Percentiles rank a stretch among this genome's conserved stretches.
phyloP scores from a whole-genome alignment of 352 stramenopile species.

The Globisporangium cylindrosporum region DNA sequence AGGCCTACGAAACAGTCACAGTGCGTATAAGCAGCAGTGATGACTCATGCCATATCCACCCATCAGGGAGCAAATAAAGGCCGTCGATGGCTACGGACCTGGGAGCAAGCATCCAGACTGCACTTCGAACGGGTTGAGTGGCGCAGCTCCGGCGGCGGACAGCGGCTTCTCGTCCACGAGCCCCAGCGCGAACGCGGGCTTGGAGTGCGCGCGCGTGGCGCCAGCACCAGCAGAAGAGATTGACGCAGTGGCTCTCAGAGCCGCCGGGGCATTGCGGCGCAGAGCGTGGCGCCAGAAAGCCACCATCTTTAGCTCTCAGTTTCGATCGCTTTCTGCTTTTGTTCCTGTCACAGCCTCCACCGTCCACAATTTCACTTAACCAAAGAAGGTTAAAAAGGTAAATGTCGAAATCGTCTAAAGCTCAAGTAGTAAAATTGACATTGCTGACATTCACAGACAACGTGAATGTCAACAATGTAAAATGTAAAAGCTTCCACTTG shows the following conservation, averaged over 20 bases:
- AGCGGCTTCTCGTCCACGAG: slow-evolving; percentile 17
- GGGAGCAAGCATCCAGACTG: slow-evolving; percentile 46
- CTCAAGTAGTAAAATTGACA: too few relatives aligned
- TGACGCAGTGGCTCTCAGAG: background rate
- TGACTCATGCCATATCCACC: background rate
- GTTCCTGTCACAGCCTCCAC: background rate
- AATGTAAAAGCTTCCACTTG: too few relatives aligned
- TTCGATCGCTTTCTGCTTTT: background rate
- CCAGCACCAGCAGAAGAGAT: background rate
- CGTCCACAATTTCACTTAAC: too few relatives aligned
- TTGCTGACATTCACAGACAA: too few relatives aligned
- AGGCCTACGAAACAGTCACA: slow-evolving; percentile 27
- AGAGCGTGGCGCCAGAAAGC: background rate
- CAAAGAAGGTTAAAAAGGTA: too few relatives aligned
- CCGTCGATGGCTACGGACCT: slow-evolving; percentile 20
- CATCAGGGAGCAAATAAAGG: background rate
- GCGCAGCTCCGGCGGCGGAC: background rate
- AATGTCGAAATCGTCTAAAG: too few relatives aligned
- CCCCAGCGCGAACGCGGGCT: slow-evolving; percentile 31
- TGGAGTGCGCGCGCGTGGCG: slow-evolving; percentile 8
- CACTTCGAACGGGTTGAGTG: slow-evolving; percentile 50
- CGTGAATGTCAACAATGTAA: too few relatives aligned
- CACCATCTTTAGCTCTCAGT: background rate
- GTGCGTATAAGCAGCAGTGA: background rate
- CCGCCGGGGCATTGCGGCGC: background rate